Conservation (phyloP, 169 alveolate genomes). For the Cryptosporidium xiaoi region DNA sequence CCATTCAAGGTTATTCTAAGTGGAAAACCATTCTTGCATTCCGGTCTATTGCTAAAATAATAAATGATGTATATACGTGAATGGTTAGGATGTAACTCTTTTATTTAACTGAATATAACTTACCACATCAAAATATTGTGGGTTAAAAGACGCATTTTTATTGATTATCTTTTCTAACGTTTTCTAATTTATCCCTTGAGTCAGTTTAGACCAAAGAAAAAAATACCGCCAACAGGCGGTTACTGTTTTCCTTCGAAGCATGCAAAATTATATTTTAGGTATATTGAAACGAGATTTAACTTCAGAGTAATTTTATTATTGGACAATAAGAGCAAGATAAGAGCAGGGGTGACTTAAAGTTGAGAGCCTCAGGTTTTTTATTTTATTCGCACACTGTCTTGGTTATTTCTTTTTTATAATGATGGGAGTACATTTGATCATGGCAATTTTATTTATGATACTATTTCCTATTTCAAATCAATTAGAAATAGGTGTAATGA, state of each 20-base stretch:
- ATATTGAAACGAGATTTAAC: too few relatives aligned
- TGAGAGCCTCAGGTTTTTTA: too few relatives aligned
- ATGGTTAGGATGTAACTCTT: not conserved
- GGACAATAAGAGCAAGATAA: too few relatives aligned
- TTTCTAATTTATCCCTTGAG: too few relatives aligned
- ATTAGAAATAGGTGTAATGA: constrained; percentile 34
- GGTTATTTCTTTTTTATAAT: too few relatives aligned
- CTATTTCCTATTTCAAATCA: constrained; percentile 8
- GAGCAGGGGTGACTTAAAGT: too few relatives aligned
- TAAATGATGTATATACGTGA: not conserved
- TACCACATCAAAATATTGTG: constrained; percentile 78
- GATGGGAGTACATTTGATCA: too few relatives aligned
- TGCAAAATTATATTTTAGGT: not conserved
- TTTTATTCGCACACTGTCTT: too few relatives aligned
- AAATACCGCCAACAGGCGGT: constrained; percentile 1
- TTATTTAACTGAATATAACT: not conserved
- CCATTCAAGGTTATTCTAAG: constrained; percentile 52
- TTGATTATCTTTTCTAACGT: not conserved
- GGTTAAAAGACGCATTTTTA: constrained; percentile 77
- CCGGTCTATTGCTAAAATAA: constrained; percentile 49
- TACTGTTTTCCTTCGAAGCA: not conserved
- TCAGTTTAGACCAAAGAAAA: too few relatives aligned
- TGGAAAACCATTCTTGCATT: constrained; percentile 67
- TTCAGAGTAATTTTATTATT: too few relatives aligned
- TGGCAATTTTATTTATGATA: too few relatives aligned